A percentile compares a stretch with the other conserved stretches of the same genome.
These are phyloP conservation scores for Coemansia sp. DNA, from an alignment of 192 early-diverging fungal genomes.

Conservation along the genomic window DNA sequence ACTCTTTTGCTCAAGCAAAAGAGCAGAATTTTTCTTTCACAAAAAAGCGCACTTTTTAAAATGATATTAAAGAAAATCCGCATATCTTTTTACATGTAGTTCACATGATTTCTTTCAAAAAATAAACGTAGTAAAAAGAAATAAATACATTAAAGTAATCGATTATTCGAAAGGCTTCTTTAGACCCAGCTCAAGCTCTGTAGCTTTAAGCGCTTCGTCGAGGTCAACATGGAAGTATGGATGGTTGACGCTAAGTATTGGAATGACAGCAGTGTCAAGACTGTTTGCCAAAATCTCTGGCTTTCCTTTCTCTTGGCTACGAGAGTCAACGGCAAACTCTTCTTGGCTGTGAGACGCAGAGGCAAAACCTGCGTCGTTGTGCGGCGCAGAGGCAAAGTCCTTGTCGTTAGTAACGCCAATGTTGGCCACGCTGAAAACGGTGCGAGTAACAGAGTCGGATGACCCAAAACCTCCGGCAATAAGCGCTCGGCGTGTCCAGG, in stretches of 20 bases:
- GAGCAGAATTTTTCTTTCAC: too few relatives aligned
- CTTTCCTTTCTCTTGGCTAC: constrained; percentile 3
- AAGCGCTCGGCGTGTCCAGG: constrained; percentile 39
- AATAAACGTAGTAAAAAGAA: too few relatives aligned
- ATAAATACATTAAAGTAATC: too few relatives aligned
- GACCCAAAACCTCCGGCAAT: constrained; percentile 49
- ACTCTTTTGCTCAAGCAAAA: too few relatives aligned
- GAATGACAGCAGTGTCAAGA: constrained; percentile 30
- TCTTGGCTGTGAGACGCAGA: too few relatives aligned
- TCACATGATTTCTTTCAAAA: too few relatives aligned
- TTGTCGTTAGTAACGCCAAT: constrained; percentile 26
- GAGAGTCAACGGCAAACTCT: constrained; percentile 1
- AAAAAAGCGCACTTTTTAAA: too few relatives aligned
- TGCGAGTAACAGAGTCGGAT: constrained; percentile 15
- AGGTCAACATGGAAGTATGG: constrained; percentile 51
- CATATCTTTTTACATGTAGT: too few relatives aligned
- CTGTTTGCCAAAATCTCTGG: constrained; percentile 7
- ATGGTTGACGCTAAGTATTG: constrained; percentile 36
- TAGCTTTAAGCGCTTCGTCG: constrained; percentile 44
- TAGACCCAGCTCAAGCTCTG: constrained; percentile 38
- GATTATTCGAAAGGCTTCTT: constrained; percentile 6
- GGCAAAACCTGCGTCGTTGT: too few relatives aligned
- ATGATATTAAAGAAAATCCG: too few relatives aligned
- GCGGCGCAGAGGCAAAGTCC: neutral
- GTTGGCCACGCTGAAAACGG: constrained; percentile 43